Evolutionary conservation across 2,329 filamentous ascomycete species (phyloP).

Genomic region (Hortaea sp.): DNA sequence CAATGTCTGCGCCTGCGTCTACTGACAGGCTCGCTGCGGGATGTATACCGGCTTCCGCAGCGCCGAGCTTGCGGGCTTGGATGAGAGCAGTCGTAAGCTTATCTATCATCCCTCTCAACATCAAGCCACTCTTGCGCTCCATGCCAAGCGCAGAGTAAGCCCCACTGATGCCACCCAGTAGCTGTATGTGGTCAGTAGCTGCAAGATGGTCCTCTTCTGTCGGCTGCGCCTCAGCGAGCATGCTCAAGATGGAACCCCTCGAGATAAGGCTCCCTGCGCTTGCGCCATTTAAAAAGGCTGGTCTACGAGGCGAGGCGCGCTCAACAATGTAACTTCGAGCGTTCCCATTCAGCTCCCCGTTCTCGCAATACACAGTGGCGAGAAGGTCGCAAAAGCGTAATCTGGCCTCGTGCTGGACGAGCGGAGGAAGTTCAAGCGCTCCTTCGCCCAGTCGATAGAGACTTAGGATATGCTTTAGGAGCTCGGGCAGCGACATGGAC

Average conservation of each 20-base stretch:
- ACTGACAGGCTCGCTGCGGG: slow-evolving; percentile 78
- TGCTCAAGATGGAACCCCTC: slow-evolving; percentile 12
- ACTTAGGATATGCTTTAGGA: slow-evolving; percentile 63
- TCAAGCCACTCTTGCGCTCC: slow-evolving; percentile 81
- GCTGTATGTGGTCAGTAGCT: slow-evolving; percentile 44
- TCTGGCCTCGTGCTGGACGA: slow-evolving; percentile 62
- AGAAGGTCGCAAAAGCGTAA: slow-evolving; percentile 65
- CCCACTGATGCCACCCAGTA: slow-evolving; percentile 78
- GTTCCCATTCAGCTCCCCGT: slow-evolving; percentile 51
- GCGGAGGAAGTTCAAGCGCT: slow-evolving; percentile 57
- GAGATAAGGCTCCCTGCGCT: slow-evolving; percentile 11
- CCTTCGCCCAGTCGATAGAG: slow-evolving; percentile 56
- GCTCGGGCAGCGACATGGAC: slow-evolving; percentile 56
- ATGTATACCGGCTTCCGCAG: slow-evolving; percentile 92
- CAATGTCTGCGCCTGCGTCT: slow-evolving; percentile 40
- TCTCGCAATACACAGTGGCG: slow-evolving; percentile 54
- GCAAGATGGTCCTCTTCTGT: slow-evolving; percentile 21
- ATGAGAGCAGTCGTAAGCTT: slow-evolving; percentile 76
- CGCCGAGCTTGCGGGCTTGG: slow-evolving; percentile 82
- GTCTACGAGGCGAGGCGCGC: neutral
- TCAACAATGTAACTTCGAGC: slow-evolving; percentile 23
- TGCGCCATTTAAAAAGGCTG: neutral
- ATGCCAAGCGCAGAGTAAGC: slow-evolving; percentile 71
- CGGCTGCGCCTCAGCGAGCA: slow-evolving; percentile 13
- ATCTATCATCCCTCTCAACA: slow-evolving; percentile 74